These are phyloP conservation scores for Podospora fimiseda DNA, from an alignment of 495 filamentous ascomycete genomes.

Conservation along the genomic window DNA sequence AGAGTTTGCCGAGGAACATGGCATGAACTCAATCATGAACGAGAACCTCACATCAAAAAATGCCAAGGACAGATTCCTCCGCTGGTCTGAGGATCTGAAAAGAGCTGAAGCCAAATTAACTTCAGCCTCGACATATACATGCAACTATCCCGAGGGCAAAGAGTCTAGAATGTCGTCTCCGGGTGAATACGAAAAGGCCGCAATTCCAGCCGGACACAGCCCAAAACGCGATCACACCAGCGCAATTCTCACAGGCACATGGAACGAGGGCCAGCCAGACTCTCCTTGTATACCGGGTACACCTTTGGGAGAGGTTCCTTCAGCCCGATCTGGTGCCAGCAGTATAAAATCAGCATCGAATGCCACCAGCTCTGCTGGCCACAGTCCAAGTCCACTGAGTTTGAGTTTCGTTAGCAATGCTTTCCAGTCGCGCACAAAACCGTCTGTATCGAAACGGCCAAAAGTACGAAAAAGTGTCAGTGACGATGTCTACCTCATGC, in stretches of 20 bases:
- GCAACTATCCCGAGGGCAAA: constrained; percentile 6
- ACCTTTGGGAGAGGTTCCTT: constrained; percentile 10
- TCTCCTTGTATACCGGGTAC: constrained; percentile 31
- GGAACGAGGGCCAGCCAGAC: constrained; percentile 55
- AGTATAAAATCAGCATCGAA: background rate
- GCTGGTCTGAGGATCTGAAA: constrained; percentile 71
- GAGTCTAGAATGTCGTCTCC: constrained; percentile 9
- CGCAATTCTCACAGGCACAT: constrained; percentile 49
- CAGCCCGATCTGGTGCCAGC: constrained; percentile 2
- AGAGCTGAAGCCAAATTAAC: constrained; percentile 37
- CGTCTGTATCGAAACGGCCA: constrained; percentile 8
- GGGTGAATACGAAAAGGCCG: constrained; percentile 19
- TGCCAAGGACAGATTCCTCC: constrained; percentile 64
- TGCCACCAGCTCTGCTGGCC: constrained; percentile 3
- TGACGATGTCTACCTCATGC: constrained; percentile 9
- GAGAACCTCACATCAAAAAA: constrained; percentile 69
- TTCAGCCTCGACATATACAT: background rate
- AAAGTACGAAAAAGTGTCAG: constrained; percentile 14
- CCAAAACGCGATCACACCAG: constrained; percentile 41
- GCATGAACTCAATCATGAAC: constrained; percentile 60
- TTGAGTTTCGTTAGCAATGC: constrained; percentile 9
- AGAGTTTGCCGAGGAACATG: constrained; percentile 73
- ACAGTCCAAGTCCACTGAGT: no score
- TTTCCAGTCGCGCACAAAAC: constrained; percentile 15
- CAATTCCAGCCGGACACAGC: constrained; percentile 2